Conservation (phyloP, 345 rosid species). For the Draba incana region DNA sequence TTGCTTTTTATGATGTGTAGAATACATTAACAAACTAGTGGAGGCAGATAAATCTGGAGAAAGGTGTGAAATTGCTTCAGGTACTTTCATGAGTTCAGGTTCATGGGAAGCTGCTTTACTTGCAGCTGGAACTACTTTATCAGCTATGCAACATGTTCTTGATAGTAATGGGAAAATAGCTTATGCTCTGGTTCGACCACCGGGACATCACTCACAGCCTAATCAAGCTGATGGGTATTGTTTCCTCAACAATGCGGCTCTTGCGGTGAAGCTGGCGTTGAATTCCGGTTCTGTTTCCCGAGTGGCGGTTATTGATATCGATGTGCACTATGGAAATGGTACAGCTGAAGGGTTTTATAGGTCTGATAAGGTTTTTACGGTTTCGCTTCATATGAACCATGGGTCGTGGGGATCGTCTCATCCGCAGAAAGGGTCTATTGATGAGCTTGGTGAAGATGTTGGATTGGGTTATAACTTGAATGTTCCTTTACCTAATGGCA, state of each 20-base stretch:
- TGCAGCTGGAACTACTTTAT: slow-evolving; percentile 80
- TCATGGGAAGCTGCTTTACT: slow-evolving; percentile 80
- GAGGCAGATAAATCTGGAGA: slow-evolving; percentile 64
- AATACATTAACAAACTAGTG: slow-evolving; percentile 57
- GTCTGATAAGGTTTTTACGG: slow-evolving; percentile 65
- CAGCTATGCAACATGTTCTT: slow-evolving; percentile 77
- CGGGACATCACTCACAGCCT: slow-evolving; percentile 97
- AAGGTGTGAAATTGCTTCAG: slow-evolving; percentile 54
- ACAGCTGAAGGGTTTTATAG: slow-evolving; percentile 82
- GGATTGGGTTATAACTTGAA: slow-evolving; percentile 87
- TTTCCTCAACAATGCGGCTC: slow-evolving; percentile 82
- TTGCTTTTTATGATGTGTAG: slow-evolving; percentile 40
- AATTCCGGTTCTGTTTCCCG: slow-evolving; percentile 58
- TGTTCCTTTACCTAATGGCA: slow-evolving; percentile 90
- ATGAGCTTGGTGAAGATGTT: slow-evolving; percentile 77
- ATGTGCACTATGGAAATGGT: slow-evolving; percentile 93
- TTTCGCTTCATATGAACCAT: slow-evolving; percentile 94
- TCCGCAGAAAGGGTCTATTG: slow-evolving; percentile 68
- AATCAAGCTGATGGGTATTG: slow-evolving; percentile 90
- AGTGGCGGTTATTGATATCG: slow-evolving; percentile 74
- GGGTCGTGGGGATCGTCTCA: slow-evolving; percentile 99
- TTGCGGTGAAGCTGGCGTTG: slow-evolving; percentile 69
- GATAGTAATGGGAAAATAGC: slow-evolving; percentile 61
- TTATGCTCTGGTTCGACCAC: slow-evolving; percentile 84
- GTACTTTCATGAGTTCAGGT: slow-evolving; percentile 79